These are phyloP conservation scores for Marasmius oreades DNA, from an alignment of 1,284 basidiomycete species.

Conservation along the genomic window DNA sequence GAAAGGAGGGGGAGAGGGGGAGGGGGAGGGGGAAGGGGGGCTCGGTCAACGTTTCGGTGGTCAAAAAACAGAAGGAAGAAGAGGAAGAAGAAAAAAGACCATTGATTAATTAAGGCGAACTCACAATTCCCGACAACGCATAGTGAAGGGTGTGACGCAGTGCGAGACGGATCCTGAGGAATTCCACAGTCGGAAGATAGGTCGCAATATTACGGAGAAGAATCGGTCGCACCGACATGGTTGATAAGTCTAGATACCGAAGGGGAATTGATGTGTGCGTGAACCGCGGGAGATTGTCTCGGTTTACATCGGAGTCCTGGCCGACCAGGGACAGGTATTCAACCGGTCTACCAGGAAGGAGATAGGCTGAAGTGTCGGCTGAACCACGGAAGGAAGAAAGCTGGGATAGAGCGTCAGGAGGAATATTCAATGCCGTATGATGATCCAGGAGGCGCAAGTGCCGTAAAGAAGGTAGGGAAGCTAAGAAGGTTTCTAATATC, in stretches of 20 bases:
- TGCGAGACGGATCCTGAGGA: conserved; percentile 54
- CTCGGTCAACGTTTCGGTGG: too few species aligned
- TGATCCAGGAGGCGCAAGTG: conserved; percentile 52
- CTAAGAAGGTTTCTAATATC: conserved; percentile 43
- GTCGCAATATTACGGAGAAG: conserved; percentile 53
- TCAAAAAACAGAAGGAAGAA: too few species aligned
- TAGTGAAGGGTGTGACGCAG: conserved; percentile 62
- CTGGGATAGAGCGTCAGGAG: conserved; percentile 37
- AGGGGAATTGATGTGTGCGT: conserved; percentile 44
- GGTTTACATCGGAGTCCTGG: conserved; percentile 50
- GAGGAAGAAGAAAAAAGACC: too few species aligned
- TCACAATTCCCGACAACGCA: conserved; percentile 61
- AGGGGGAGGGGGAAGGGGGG: conserved; percentile 3
- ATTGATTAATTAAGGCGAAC: too few species aligned
- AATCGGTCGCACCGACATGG: conserved; percentile 53
- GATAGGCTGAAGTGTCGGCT: conserved; percentile 49
- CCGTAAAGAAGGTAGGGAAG: conserved; percentile 35
- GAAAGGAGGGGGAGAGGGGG: not conserved
- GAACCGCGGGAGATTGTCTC: conserved; percentile 47
- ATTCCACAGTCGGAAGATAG: conserved; percentile 46
- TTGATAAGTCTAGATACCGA: conserved; percentile 52
- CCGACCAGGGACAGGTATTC: conserved; percentile 52
- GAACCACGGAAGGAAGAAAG: conserved; percentile 57
- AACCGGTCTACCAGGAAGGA: conserved; percentile 59
- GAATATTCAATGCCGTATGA: conserved; percentile 33